Conservation (phyloP, 208 protist genomes). For the Jaenimonas drosophilae region DNA sequence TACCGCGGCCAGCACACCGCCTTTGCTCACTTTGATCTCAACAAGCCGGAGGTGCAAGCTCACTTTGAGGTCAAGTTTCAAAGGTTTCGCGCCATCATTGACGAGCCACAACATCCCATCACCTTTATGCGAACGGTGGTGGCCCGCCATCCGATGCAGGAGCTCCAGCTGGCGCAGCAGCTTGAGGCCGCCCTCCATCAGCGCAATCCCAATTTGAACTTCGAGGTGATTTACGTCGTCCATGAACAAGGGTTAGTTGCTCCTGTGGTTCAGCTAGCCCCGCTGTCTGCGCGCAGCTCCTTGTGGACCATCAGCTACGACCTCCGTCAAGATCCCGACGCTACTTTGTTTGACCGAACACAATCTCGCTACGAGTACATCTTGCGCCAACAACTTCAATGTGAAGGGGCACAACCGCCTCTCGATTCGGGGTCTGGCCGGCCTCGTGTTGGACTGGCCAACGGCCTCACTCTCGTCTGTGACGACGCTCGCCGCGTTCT, state of each 20-base stretch:
- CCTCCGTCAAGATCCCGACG: constrained; percentile 1
- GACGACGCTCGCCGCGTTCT: not conserved
- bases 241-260: constrained; percentile 46
- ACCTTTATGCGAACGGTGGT: constrained; percentile 71
- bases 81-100: constrained; percentile 33
- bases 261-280: constrained; percentile 27
- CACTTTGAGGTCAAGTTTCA: constrained; percentile 44
- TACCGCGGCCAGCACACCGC: constrained; percentile 70
- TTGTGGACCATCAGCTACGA: constrained; percentile 51
- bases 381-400: not conserved
- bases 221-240: constrained; percentile 50
- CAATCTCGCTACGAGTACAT: constrained; percentile 33
- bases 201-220: constrained; percentile 38
- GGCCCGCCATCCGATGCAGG: constrained; percentile 39
- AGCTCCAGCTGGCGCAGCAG: constrained; percentile 22
- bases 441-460: too few relatives aligned
- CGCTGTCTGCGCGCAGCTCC: constrained; percentile 28
- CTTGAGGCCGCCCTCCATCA: constrained; percentile 22
- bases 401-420: not conserved
- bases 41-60: constrained; percentile 31
- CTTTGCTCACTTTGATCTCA: constrained; percentile 76
- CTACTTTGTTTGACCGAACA: constrained; percentile 47
- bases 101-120: constrained; percentile 17
- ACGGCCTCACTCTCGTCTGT: too few relatives aligned
- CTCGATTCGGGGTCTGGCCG: too few relatives aligned